A percentile compares a stretch with the other conserved stretches of the same genome.
Evolutionary conservation across 1,139 yeast genomes (phyloP).

Genomic region (Hanseniaspora gamundiae): DNA sequence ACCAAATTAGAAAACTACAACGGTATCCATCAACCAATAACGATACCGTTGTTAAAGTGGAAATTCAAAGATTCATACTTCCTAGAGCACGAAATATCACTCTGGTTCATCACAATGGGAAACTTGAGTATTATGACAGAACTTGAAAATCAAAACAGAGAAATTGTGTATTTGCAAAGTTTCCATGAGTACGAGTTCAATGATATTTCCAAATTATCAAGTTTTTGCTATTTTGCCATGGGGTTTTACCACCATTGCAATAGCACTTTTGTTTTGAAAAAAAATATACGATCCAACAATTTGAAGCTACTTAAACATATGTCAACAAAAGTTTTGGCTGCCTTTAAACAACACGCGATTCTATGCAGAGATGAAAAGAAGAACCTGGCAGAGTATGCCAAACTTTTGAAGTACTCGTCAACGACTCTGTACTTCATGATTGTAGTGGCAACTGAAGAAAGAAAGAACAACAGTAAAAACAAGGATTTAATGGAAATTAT

Average conservation of each 20-base stretch:
- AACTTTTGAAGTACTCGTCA: conserved; percentile 29
- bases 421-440: conserved; percentile 45
- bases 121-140: conserved; percentile 1
- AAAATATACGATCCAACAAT: conserved; percentile 1
- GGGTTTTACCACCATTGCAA: conserved; percentile 3
- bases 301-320: not conserved
- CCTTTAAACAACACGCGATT: conserved; percentile 17
- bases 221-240: conserved; percentile 5
- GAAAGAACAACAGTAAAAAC: conserved; percentile 17
- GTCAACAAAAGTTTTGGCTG: conserved; percentile 1
- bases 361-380: conserved; percentile 16
- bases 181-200: conserved; percentile 1
- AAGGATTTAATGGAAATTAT: conserved; percentile 11
- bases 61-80: conserved; percentile 31
- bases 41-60: conserved; percentile 35
- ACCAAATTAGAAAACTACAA: conserved; percentile 5
- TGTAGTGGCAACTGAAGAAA: conserved; percentile 21
- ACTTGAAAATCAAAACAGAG: not conserved
- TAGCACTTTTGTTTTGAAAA: not conserved
- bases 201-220: not conserved
- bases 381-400: conserved; percentile 15
- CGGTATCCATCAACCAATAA: conserved; percentile 17
- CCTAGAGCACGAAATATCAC: conserved; percentile 38
- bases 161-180: conserved; percentile 1
- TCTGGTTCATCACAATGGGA: conserved; percentile 50